Evolutionary conservation across 768 basidiomycete species (phyloP).

Genomic region (Dioszegia hungarica): DNA sequence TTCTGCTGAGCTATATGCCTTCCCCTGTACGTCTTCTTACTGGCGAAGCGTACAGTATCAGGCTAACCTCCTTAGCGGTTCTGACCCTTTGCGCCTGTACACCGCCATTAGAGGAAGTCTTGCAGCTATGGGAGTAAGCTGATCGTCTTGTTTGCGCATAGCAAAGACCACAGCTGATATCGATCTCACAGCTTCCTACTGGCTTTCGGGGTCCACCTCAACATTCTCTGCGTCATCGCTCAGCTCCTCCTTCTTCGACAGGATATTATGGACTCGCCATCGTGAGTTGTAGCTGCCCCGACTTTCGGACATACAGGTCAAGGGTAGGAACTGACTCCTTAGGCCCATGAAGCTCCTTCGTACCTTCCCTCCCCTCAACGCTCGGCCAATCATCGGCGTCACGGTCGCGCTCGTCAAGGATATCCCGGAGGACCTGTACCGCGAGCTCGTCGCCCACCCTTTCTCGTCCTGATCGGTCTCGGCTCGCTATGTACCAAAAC

Average conservation of each 20-base stretch:
- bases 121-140: slow-evolving; percentile 78
- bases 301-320: background rate
- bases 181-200: slow-evolving; percentile 61
- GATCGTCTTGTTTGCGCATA: background rate
- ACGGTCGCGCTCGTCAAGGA: slow-evolving; percentile 91
- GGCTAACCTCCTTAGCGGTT: slow-evolving; percentile 61
- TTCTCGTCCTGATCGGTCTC: slow-evolving; percentile 12
- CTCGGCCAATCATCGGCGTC: slow-evolving; percentile 79
- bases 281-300: slow-evolving; percentile 55
- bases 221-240: slow-evolving; percentile 93
- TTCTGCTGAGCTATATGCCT: slow-evolving; percentile 93
- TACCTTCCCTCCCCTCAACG: slow-evolving; percentile 87
- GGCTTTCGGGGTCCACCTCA: slow-evolving; percentile 93
- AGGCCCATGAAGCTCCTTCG: slow-evolving; percentile 93
- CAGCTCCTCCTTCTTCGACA: slow-evolving; percentile 85
- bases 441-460: slow-evolving; percentile 44
- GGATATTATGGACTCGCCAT: slow-evolving; percentile 78
- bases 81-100: slow-evolving; percentile 95
- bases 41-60: background rate
- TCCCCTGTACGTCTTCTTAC: slow-evolving; percentile 65
- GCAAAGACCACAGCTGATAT: background rate
- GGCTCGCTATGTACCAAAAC: too few relatives aligned
- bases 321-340: slow-evolving; percentile 2
- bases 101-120: slow-evolving; percentile 88
- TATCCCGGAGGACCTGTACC: slow-evolving; percentile 60